Evolutionary conservation across 176 grass and related monocot species (phyloP).

Genomic region (Bromus sterilis): DNA sequence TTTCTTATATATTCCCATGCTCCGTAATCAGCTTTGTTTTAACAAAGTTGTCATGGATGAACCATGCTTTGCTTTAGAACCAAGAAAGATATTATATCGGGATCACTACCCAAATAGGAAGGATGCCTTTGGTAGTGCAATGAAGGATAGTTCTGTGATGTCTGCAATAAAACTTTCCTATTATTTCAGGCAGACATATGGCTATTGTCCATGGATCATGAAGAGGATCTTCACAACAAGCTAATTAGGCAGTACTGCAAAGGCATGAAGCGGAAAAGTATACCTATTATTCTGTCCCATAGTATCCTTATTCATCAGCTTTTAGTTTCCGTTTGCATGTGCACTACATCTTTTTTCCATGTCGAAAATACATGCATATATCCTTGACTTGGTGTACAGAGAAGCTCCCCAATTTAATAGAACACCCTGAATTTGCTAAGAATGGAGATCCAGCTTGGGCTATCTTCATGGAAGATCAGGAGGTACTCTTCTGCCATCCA

Average conservation of each 20-base stretch:
- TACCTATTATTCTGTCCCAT: background rate
- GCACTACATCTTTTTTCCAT: background rate
- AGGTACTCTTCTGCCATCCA: background rate
- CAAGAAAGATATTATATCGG: background rate
- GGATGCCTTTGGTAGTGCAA: background rate
- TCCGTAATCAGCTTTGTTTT: background rate
- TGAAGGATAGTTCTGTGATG: background rate
- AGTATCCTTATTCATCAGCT: background rate
- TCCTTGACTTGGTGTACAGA: background rate
- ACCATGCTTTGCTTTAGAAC: background rate
- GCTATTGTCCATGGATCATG: conserved; percentile 48
- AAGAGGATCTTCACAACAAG: conserved; percentile 33
- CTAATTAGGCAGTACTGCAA: conserved; percentile 24
- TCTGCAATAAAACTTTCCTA: background rate
- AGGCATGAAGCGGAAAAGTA: background rate
- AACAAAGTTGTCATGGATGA: background rate
- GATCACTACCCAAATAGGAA: background rate
- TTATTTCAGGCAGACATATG: conserved; percentile 67
- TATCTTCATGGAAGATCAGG: background rate
- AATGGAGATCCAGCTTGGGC: background rate
- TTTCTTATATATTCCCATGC: background rate
- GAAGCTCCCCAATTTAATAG: background rate
- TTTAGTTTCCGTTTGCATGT: background rate
- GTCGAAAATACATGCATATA: background rate
- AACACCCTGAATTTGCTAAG: background rate